Conservation (phyloP, 129 eudicot genomes). For the Mikania micrantha region DNA sequence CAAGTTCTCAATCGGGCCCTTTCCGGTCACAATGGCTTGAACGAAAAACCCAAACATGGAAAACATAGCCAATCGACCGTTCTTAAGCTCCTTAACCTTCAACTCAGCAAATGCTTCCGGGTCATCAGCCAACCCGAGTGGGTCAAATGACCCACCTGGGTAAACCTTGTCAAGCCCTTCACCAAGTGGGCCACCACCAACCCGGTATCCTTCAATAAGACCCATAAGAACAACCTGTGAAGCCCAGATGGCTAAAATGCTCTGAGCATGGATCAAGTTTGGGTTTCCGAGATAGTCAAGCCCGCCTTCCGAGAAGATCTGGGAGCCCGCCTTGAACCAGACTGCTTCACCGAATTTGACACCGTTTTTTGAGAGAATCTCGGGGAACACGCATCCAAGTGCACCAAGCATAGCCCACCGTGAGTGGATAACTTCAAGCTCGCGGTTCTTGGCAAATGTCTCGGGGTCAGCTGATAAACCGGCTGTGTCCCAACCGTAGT, state of each 20-base stretch:
- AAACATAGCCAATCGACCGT: conserved; percentile 64
- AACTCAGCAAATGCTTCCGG: conserved; percentile 73
- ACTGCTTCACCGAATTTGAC: conserved; percentile 62
- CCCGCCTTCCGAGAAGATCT: conserved; percentile 63
- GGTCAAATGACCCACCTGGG: conserved; percentile 69
- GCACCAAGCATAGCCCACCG: conserved; percentile 83
- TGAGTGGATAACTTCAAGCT: conserved; percentile 69
- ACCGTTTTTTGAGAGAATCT: conserved; percentile 56
- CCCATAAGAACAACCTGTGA: conserved; percentile 63
- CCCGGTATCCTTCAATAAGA: conserved; percentile 57
- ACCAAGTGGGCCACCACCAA: conserved; percentile 72
- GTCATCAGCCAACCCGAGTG: conserved; percentile 61
- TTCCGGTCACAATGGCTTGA: conserved; percentile 74
- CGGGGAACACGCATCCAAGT: conserved; percentile 71
- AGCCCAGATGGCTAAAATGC: conserved; percentile 70
- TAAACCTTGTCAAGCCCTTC: conserved; percentile 56
- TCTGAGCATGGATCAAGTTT: conserved; percentile 58
- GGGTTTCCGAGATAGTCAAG: conserved; percentile 77
- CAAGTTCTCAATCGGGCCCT: conserved; percentile 68
- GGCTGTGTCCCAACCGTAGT: conserved; percentile 77
- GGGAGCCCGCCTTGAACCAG: conserved; percentile 78
- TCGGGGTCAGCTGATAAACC: conserved; percentile 72
- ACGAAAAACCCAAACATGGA: conserved; percentile 81
- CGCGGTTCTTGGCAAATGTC: conserved; percentile 77
- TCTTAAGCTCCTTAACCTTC: conserved; percentile 75